These are phyloP conservation scores for Erysimum cheiri DNA, from an alignment of 441 rosid genomes.

Conservation along the genomic window DNA sequence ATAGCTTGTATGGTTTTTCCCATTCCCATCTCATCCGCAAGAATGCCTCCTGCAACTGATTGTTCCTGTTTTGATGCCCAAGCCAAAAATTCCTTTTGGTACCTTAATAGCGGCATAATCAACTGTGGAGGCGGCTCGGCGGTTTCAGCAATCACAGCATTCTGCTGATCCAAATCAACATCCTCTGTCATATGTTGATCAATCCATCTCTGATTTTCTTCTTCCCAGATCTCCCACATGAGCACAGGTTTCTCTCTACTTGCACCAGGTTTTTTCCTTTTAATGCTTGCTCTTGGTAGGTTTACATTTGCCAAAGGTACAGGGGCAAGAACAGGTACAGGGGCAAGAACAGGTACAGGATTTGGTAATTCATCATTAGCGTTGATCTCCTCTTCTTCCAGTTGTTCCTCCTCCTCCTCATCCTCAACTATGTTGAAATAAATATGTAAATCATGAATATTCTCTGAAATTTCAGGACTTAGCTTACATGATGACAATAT, in stretches of 20 bases:
- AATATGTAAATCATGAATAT: slow-evolving; percentile 17
- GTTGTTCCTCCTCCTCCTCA: slow-evolving; percentile 33
- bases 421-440: slow-evolving; percentile 45
- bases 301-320: slow-evolving; percentile 38
- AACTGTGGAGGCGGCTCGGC: slow-evolving; percentile 74
- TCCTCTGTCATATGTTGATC: slow-evolving; percentile 58
- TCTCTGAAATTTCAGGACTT: slow-evolving; percentile 12
- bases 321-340: slow-evolving; percentile 38
- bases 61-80: slow-evolving; percentile 95
- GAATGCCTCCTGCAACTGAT: slow-evolving; percentile 83
- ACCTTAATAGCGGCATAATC: slow-evolving; percentile 76
- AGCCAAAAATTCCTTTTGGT: slow-evolving; percentile 95
- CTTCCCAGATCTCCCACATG: slow-evolving; percentile 85
- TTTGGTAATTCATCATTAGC: slow-evolving; percentile 21
- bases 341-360: slow-evolving; percentile 27
- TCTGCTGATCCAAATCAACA: slow-evolving; percentile 65
- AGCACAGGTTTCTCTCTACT: slow-evolving; percentile 43
- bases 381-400: slow-evolving; percentile 36
- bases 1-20: slow-evolving; percentile 98
- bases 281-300: slow-evolving; percentile 37
- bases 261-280: slow-evolving; percentile 44
- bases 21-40: slow-evolving; percentile 99
- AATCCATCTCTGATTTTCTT: slow-evolving; percentile 69
- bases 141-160: slow-evolving; percentile 53
- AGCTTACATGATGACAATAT: not conserved